Evolutionary conservation across 1,284 basidiomycete species (phyloP).

Genomic region (Coriolopsis trogii): DNA sequence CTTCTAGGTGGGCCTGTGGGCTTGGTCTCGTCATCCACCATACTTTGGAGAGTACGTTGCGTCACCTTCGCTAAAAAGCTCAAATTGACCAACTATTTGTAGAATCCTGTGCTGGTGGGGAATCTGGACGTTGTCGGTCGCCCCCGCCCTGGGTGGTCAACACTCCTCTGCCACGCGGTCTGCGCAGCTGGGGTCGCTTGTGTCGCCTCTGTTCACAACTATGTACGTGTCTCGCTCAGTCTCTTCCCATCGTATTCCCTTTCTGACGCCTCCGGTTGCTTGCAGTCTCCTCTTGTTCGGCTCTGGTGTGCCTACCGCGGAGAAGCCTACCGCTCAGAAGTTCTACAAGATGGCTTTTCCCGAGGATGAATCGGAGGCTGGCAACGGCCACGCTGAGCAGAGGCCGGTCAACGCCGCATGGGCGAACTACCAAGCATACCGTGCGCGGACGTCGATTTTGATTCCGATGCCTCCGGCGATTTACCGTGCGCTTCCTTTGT

Average conservation of each 20-base stretch:
- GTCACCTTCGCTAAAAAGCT: not conserved
- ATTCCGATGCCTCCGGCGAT: constrained; percentile 65
- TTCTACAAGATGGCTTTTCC: constrained; percentile 59
- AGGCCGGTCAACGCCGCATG: constrained; percentile 41
- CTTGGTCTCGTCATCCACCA: constrained; percentile 70
- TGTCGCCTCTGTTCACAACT: constrained; percentile 68
- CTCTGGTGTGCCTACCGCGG: constrained; percentile 73
- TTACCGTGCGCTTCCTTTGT: constrained; percentile 57
- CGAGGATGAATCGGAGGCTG: constrained; percentile 36
- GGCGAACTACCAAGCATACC: constrained; percentile 59
- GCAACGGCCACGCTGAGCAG: constrained; percentile 14
- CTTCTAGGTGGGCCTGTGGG: constrained; percentile 53
- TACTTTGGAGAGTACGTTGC: constrained; percentile 73
- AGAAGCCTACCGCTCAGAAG: constrained; percentile 70
- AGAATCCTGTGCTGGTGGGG: constrained; percentile 78
- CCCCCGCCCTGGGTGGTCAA: constrained; percentile 53
- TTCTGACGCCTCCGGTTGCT: not conserved
- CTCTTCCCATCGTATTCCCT: not conserved
- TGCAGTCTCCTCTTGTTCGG: constrained; percentile 64
- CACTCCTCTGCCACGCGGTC: constrained; percentile 45
- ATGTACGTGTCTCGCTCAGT: too few relatives aligned
- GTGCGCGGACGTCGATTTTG: constrained; percentile 64
- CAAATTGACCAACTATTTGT: not conserved
- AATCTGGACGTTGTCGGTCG: constrained; percentile 66
- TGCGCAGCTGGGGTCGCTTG: constrained; percentile 62